Conservation (phyloP, 2,329 filamentous ascomycete species). For the Pyrenophora teres region DNA sequence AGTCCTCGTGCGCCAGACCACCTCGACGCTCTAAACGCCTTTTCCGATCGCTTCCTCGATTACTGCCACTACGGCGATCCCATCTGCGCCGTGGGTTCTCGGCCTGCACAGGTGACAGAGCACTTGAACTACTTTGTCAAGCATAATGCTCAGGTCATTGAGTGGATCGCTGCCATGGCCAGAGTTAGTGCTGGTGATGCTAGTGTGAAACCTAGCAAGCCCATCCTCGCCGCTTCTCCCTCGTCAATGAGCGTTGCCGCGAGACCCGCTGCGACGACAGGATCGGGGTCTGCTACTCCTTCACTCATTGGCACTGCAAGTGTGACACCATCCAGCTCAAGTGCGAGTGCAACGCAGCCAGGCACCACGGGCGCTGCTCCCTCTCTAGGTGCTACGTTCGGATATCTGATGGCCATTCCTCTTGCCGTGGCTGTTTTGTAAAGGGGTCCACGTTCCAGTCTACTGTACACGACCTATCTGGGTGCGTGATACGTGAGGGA, state of each 20-base stretch:
- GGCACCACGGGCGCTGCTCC: constrained; percentile 3
- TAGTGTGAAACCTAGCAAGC: constrained; percentile 17
- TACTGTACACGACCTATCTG: no score
- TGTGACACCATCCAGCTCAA: constrained; percentile 13
- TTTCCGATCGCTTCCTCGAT: constrained; percentile 56
- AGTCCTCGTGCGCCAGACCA: constrained; percentile 27
- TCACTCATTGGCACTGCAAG: background rate
- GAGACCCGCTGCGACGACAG: constrained; percentile 2
- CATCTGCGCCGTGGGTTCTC: constrained; percentile 62
- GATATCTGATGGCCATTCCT: constrained; percentile 1
- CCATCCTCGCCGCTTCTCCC: constrained; percentile 5
- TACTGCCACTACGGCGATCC: constrained; percentile 68
- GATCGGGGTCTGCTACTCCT: constrained; percentile 1
- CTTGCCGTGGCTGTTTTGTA: background rate
- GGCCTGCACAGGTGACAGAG: constrained; percentile 58
- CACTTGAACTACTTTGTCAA: constrained; percentile 62
- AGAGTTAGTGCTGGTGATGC: constrained; percentile 15
- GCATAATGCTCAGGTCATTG: constrained; percentile 29
- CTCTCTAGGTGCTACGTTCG: constrained; percentile 3
- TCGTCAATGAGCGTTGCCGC: constrained; percentile 5
- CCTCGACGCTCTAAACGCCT: constrained; percentile 21
- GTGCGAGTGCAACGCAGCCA: constrained; percentile 15
- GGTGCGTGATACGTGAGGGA: no score
- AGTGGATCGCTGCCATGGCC: constrained; percentile 27
- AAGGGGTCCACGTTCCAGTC: no score